Conservation (phyloP, 1,284 basidiomycete species). For the Ustilago esculenta region DNA sequence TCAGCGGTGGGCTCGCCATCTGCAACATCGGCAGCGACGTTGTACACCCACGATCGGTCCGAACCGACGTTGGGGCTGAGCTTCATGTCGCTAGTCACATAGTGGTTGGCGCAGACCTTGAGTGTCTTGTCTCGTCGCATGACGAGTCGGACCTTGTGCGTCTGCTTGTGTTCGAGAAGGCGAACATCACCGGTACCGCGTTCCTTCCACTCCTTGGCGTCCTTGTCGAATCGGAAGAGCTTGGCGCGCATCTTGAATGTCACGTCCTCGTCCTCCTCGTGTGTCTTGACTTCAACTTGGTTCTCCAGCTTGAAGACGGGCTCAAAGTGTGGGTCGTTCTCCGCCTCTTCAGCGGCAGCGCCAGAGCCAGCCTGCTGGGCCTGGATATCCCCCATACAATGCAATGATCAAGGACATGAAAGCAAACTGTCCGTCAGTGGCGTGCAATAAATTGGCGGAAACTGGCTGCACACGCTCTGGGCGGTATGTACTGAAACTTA, state of each 20-base stretch:
- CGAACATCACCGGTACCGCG: slow-evolving; percentile 71
- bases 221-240: slow-evolving; percentile 92
- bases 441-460: too few relatives aligned
- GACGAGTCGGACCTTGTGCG: slow-evolving; percentile 91
- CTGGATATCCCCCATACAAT: slow-evolving; percentile 1
- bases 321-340: slow-evolving; percentile 90
- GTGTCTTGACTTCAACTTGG: slow-evolving; percentile 91
- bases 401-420: too few relatives aligned
- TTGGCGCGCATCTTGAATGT: slow-evolving; percentile 99
- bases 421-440: slow-evolving; percentile 3
- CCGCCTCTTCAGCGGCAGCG: slow-evolving; percentile 74
- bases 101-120: slow-evolving; percentile 99
- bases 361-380: slow-evolving; percentile 35
- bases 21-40: slow-evolving; percentile 93
- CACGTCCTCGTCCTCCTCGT: slow-evolving; percentile 92
- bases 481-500: too few relatives aligned
- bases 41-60: slow-evolving; percentile 96
- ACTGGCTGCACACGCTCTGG: too few relatives aligned
- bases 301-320: slow-evolving; percentile 97
- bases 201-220: slow-evolving; percentile 93
- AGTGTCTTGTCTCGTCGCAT: slow-evolving; percentile 99
- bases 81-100: slow-evolving; percentile 88
- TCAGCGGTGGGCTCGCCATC: slow-evolving; percentile 82
- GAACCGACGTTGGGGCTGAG: slow-evolving; percentile 98
- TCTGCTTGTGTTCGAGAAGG: slow-evolving; percentile 77